A percentile compares a stretch with the other conserved stretches of the same genome.
These are phyloP conservation scores for Adansonia digitata DNA, from an alignment of 345 rosid species.

Conservation along the genomic window DNA sequence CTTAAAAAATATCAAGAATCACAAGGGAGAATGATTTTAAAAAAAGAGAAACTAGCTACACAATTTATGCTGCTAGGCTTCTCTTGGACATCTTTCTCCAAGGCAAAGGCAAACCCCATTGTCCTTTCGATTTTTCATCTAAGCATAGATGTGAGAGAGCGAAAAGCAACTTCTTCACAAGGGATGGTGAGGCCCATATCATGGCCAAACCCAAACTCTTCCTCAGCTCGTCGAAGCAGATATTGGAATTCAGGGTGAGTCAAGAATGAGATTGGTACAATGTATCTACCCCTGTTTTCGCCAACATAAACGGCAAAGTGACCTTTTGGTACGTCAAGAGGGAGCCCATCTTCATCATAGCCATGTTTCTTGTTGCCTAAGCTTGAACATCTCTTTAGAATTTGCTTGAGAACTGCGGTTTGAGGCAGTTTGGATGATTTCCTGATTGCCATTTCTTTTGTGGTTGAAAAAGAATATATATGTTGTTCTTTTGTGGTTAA, in stretches of 20 bases:
- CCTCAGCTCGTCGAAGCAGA: slow-evolving; percentile 80
- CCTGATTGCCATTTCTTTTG: slow-evolving; percentile 50
- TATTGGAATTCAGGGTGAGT: slow-evolving; percentile 69
- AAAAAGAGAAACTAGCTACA: slow-evolving; percentile 26
- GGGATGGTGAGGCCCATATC: slow-evolving; percentile 95
- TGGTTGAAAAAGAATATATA: not conserved
- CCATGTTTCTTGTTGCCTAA: slow-evolving; percentile 62
- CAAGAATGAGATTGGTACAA: slow-evolving; percentile 82
- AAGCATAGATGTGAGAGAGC: slow-evolving; percentile 71
- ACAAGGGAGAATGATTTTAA: slow-evolving; percentile 30
- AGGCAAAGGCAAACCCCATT: not conserved
- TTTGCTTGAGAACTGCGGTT: slow-evolving; percentile 63
- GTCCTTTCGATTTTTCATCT: slow-evolving; percentile 44
- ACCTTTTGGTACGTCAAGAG: slow-evolving; percentile 90
- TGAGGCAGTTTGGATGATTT: slow-evolving; percentile 58
- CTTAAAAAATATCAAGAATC: not conserved
- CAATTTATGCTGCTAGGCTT: slow-evolving; percentile 19
- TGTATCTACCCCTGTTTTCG: slow-evolving; percentile 64
- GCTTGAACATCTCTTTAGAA: slow-evolving; percentile 77
- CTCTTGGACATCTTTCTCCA: slow-evolving; percentile 42
- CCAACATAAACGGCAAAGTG: slow-evolving; percentile 94
- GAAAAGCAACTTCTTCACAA: slow-evolving; percentile 88
- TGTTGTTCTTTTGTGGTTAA: not conserved
- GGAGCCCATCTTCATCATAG: slow-evolving; percentile 45
- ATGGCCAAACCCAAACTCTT: slow-evolving; percentile 89